Evolutionary conservation across 768 basidiomycete genomes (phyloP).

Genomic region (Mycena rebaudengoi): DNA sequence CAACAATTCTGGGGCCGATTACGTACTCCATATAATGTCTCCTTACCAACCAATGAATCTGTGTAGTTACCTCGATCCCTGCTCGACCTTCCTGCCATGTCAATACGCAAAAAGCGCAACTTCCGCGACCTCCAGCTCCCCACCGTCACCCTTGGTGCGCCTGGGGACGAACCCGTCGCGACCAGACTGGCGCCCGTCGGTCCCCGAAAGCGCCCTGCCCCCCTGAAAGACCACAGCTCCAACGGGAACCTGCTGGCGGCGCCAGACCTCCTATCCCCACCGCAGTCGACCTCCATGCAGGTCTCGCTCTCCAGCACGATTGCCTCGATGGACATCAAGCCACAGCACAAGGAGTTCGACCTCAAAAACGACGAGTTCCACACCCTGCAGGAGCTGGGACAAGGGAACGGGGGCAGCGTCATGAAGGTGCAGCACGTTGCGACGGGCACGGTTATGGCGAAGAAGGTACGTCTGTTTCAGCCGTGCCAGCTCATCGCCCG

Average conservation of each 20-base stretch:
- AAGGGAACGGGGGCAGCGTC: constrained; percentile 97
- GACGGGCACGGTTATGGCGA: constrained; percentile 94
- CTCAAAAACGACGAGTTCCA: constrained; percentile 89
- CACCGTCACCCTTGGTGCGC: constrained; percentile 50
- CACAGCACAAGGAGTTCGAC: constrained; percentile 73
- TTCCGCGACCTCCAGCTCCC: constrained; percentile 87
- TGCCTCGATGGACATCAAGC: constrained; percentile 85
- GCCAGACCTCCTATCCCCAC: constrained; percentile 50
- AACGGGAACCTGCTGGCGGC: constrained; percentile 64
- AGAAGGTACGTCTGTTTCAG: constrained; percentile 74
- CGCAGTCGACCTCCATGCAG: constrained; percentile 72
- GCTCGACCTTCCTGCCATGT: constrained; percentile 42
- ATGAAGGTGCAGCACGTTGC: constrained; percentile 95
- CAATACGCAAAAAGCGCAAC: constrained; percentile 91
- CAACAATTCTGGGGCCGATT: no score
- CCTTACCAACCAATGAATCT: constrained; percentile 9
- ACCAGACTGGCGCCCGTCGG: constrained; percentile 56
- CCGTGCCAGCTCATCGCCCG: constrained; percentile 7
- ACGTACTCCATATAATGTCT: constrained; percentile 8
- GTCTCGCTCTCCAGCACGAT: constrained; percentile 84
- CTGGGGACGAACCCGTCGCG: constrained; percentile 50
- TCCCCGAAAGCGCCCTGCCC: constrained; percentile 75
- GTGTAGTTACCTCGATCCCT: not conserved
- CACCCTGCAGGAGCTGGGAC: constrained; percentile 89
- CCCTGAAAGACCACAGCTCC: constrained; percentile 71